Evolutionary conservation across 768 basidiomycete genomes (phyloP), one percentile per base, ranked within the genome.

Genomic region (Psilocybe azurescens): DNA sequence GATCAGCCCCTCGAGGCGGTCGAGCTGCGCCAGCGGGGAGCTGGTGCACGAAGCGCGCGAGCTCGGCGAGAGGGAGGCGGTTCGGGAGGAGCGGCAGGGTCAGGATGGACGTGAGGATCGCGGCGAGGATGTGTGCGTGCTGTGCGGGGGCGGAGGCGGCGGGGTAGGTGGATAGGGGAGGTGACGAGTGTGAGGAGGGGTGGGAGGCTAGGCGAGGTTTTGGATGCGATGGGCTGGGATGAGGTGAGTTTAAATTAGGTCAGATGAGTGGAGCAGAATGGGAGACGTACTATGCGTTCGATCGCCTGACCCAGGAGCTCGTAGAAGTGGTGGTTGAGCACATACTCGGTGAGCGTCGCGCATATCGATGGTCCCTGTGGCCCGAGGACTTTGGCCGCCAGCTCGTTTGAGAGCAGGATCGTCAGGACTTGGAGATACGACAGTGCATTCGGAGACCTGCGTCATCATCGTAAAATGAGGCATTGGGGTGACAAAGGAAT

Each of bases 11-110:
- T 72, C 64, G 14, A 81, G 41, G 3, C 68, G 63, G 48, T 74
- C 71, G 16, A 85, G 73, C 36, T 73, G 60, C 0, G 72, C 53
- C 50, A 83, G 78, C 1, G 94, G 93, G n/a, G 11, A 96, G 78
- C 9, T 81, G 78, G 14, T 86, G 78, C 14, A 90, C 87, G 44
- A 98, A 78, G 24, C 81, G 74, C 3, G 87, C 86, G 38, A 97
- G 82, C 20, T 86, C 81, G 0, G 76, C 72, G 20, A 88, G 78
- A 36, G 86, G 90, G 50, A 91, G 78, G 7, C 87, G 89, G 73
- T 92, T 90, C 1, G 93, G 94, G 0, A 98, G 81, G 0, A 94
- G 76, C 0, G 92, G 90, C 47, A 96, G 79, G 1, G 89, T 83
- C 60, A 97, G 79, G 58, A 96, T 85, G 62, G 78, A 73, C 14